Evolutionary conservation across 148 eudicot genomes (phyloP).

Genomic region (Camellia japonica): DNA sequence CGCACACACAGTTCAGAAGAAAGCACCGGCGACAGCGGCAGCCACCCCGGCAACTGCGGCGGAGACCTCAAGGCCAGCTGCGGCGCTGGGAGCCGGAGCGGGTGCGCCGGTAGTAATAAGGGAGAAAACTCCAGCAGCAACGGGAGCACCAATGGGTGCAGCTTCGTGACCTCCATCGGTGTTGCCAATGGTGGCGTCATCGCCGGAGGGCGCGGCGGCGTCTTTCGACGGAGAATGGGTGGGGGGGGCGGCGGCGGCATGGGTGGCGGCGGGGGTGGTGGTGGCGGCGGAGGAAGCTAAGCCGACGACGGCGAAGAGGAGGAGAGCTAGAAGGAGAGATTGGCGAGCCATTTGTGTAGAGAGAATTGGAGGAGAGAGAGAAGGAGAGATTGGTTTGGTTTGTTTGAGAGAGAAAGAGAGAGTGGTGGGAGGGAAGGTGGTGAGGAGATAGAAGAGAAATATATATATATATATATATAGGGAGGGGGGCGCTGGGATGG

Average conservation of each 20-base stretch:
- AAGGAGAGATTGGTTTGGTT: background rate
- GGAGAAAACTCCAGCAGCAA: background rate
- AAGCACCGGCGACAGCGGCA: slow-evolving; percentile 3
- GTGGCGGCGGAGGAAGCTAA: slow-evolving; percentile 9
- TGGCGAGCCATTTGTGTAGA: slow-evolving; percentile 23
- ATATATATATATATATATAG: background rate
- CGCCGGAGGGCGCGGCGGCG: background rate
- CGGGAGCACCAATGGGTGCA: slow-evolving; percentile 21
- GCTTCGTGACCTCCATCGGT: background rate
- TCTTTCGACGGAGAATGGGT: too few species aligned
- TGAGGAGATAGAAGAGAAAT: background rate
- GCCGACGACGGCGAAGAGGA: slow-evolving; percentile 25
- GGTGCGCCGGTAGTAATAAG: background rate
- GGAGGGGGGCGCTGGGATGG: background rate
- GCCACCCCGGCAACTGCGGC: background rate
- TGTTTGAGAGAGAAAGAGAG: background rate
- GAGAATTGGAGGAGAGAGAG: background rate
- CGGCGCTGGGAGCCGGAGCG: slow-evolving; percentile 7
- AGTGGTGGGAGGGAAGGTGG: background rate
- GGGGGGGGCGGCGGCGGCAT: too few species aligned
- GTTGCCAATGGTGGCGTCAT: background rate
- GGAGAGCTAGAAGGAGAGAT: slow-evolving; percentile 15
- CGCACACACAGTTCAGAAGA: background rate
- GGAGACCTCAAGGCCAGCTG: background rate
- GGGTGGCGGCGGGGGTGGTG: background rate